These are phyloP conservation scores for Xylaria sp. DNA, from an alignment of 2,329 filamentous ascomycete genomes.

Conservation along the genomic window DNA sequence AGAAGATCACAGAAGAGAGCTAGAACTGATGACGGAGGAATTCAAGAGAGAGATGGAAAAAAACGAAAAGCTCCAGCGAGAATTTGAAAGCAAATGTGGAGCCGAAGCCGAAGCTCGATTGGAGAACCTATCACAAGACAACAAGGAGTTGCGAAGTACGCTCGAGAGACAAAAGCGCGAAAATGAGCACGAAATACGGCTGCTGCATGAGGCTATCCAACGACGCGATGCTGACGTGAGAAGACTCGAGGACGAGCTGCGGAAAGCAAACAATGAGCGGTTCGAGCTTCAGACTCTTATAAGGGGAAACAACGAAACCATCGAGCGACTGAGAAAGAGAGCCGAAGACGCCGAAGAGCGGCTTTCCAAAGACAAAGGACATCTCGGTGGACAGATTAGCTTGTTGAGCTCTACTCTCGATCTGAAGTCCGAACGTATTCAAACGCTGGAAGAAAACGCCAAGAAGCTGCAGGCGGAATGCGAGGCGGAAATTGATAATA, in stretches of 20 bases:
- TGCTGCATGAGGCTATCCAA: constrained; percentile 59
- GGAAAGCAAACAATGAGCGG: constrained; percentile 41
- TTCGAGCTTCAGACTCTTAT: constrained; percentile 43
- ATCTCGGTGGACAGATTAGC: constrained; percentile 48
- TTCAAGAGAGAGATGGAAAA: constrained; percentile 62
- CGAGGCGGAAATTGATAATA: constrained; percentile 63
- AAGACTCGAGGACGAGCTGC: constrained; percentile 59
- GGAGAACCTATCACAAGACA: constrained; percentile 63
- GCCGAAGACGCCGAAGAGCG: constrained; percentile 48
- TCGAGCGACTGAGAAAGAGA: constrained; percentile 46
- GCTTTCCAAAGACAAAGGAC: constrained; percentile 47
- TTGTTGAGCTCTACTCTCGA: constrained; percentile 45
- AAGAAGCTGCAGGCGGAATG: constrained; percentile 43
- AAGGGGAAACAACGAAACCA: constrained; percentile 46
- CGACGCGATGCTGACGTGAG: constrained; percentile 65
- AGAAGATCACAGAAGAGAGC: constrained; percentile 58
- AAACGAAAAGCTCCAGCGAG: constrained; percentile 63
- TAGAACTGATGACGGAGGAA: constrained; percentile 65
- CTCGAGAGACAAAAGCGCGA: constrained; percentile 63
- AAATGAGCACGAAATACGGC: constrained; percentile 53
- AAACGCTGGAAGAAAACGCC: constrained; percentile 43
- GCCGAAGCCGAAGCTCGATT: constrained; percentile 46
- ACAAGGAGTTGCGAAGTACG: constrained; percentile 70
- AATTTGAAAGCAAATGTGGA: constrained; percentile 55
- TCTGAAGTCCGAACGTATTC: constrained; percentile 46